Base-by-base conservation (phyloP, 805 yeast species). In the Myxozyma neotropica region DNA sequence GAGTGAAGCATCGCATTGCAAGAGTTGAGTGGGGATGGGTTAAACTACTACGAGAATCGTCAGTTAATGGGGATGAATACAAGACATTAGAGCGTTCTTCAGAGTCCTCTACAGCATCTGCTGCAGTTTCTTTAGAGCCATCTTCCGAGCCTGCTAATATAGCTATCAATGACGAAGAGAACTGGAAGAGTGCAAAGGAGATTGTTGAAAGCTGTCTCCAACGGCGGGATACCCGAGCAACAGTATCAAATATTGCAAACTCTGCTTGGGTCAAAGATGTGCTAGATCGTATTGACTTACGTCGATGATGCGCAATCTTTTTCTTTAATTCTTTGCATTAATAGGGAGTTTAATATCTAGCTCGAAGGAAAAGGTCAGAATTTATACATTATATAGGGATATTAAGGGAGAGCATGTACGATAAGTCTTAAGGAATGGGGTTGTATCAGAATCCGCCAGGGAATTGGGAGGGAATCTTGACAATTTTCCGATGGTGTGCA, bases 21-120 rank as follows among this genome's bases (percentile, higher is more conserved):
- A 82, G 93, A 70, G 85, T 89, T 38, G 94, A 89, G 62, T 94
- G 99, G 99, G 81, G 80, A 38, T 93, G 98, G 98, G 79, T 74
- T 63, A 72, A 73, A 23, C 73, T 59, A 8, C 51, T 53, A 65
- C 73, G 76, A 55, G 78, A 78, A 1, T 74, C 74, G 4, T 55
- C 63, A 12, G 71, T 72, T 2, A 57, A 61, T 33, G 40, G 27
- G 15, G 51, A 31, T 10, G 49, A 61, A 62, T 52, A 49, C 51
- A n/a, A 40, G 24, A 23, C 53, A 13, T 19, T 35, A 35, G 39
- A 24, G 44, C n/a, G 62, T 1, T 75, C 74, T 26, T 13, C 26
- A 7, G 45, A 8, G 10, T n/a, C n/a, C 3, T 17, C 48, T 7
- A 27, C 46, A 19, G 7, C 46, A 27, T 24, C 48, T 8, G n/a